Evolutionary conservation across 2,329 filamentous ascomycete genomes (phyloP), one percentile per base, ranked within the genome.

Genomic region (Rugonectria rugulosa): DNA sequence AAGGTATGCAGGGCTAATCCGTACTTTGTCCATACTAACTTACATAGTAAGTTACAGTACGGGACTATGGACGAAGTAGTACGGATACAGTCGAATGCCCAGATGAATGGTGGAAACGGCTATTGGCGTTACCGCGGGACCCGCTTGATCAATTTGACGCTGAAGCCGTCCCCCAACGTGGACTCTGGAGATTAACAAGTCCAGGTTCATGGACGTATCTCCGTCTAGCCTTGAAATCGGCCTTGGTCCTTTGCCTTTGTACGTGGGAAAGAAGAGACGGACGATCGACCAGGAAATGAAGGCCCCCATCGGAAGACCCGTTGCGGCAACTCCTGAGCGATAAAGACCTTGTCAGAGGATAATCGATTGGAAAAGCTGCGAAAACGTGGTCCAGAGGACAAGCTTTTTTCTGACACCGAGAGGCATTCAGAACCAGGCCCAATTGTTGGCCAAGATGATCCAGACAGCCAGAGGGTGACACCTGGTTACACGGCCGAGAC

Each of bases 111-210:
- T 54, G 59, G 59, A 55, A 53, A 53, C 50, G 32, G 53, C 46
- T 27, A 43, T 56, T 63, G 58, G 54, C 38, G 50, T 55, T 44
- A 32, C 57, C 42, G 55, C 51, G 36, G 52, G 63, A 63, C 63
- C 63, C 63, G 63, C 63, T 53, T 38, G 45, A 56, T 58, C 59
- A 57, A 66, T 65, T 63, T 66, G 63, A 66, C 51, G 41, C 56
- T 59, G 58, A 56, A 56, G 47, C 56, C 49, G 48, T 57, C 42
- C 40, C 53, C 44, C 50, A 54, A 60, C 41, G n/a, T n/a, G n/a
- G n/a, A 32, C 5, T 11, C 37, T 65, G 53, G 63, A 66, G 64
- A 66, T 66, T 66, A 52, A 47, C 11, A 34, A 48, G 34, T 37
- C 53, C 59, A 61, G 47, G 53, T 51, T 52, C 29, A 44, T 62